These are phyloP conservation scores for Diaporthe velutina DNA, from an alignment of 2,329 filamentous ascomycete genomes.

Conservation along the genomic window DNA sequence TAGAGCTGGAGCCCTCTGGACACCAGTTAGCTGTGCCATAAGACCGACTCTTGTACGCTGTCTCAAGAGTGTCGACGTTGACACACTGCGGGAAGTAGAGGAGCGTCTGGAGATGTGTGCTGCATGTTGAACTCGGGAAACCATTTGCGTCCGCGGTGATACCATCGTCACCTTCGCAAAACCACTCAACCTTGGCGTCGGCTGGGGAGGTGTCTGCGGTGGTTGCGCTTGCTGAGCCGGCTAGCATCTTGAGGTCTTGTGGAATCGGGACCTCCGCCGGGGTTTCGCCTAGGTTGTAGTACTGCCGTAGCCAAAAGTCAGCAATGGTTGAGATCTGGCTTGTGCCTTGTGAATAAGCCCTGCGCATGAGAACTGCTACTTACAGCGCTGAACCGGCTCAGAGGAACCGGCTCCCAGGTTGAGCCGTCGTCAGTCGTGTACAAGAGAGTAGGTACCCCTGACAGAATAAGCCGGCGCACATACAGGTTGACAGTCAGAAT, in stretches of 20 bases:
- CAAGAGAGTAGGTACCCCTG: slow-evolving; percentile 40
- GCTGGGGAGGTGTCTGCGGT: slow-evolving; percentile 46
- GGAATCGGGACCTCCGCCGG: slow-evolving; percentile 42
- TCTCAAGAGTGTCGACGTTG: slow-evolving; percentile 46
- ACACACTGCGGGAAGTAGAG: slow-evolving; percentile 61
- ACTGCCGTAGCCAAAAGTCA: slow-evolving; percentile 2
- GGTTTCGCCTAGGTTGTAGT: slow-evolving; percentile 43
- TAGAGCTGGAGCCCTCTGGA: slow-evolving; percentile 54
- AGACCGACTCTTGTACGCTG: slow-evolving; percentile 46
- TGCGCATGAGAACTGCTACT: slow-evolving; percentile 36
- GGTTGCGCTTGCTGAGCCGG: slow-evolving; percentile 54
- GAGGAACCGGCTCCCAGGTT: slow-evolving; percentile 39
- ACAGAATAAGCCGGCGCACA: neutral
- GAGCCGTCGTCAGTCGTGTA: slow-evolving; percentile 38
- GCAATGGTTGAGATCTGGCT: slow-evolving; percentile 52
- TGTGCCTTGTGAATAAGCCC: neutral
- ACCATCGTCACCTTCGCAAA: slow-evolving; percentile 42
- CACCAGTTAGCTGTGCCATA: slow-evolving; percentile 52
- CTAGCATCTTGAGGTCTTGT: slow-evolving; percentile 49
- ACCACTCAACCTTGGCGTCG: slow-evolving; percentile 43
- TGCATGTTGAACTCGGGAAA: slow-evolving; percentile 77
- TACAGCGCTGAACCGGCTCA: slow-evolving; percentile 42
- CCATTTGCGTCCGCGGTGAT: slow-evolving; percentile 71
- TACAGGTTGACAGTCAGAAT: too few species aligned
- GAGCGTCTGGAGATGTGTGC: slow-evolving; percentile 71